Percentiles rank a stretch among this genome's conserved stretches.
These are phyloP conservation scores for Coniferiporia weirii DNA, from an alignment of 1,284 basidiomycete species.

Conservation along the genomic window DNA sequence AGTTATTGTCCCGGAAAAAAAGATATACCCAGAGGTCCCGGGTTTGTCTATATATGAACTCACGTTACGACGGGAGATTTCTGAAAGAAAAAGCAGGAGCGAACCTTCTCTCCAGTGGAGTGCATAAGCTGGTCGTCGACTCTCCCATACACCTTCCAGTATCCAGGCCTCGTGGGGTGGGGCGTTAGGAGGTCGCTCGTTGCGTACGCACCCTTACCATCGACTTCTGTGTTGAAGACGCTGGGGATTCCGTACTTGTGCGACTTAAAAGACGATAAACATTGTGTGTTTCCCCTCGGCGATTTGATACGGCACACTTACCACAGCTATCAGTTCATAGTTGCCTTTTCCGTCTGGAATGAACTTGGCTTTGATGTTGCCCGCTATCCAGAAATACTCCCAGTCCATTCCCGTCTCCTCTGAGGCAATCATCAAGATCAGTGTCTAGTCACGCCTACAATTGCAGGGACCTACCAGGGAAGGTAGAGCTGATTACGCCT, in stretches of 20 bases:
- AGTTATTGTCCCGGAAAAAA: too few relatives aligned
- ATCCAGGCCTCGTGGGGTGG: slow-evolving; percentile 40
- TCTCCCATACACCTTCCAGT: slow-evolving; percentile 42
- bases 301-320: neutral
- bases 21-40: slow-evolving; percentile 33
- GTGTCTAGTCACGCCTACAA: too few relatives aligned
- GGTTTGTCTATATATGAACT: too few relatives aligned
- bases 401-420: slow-evolving; percentile 22
- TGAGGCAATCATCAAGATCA: neutral
- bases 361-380: slow-evolving; percentile 5
- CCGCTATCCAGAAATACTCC: slow-evolving; percentile 24
- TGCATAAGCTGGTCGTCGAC: slow-evolving; percentile 50
- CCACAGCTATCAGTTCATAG: slow-evolving; percentile 20
- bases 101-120: slow-evolving; percentile 46
- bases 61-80: too few relatives aligned
- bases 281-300: slow-evolving; percentile 5
- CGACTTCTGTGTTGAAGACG: slow-evolving; percentile 19
- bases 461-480: slow-evolving; percentile 20
- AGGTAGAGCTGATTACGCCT: slow-evolving; percentile 18
- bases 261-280: slow-evolving; percentile 16
- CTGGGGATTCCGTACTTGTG: slow-evolving; percentile 3
- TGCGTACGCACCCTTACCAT: slow-evolving; percentile 29
- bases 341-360: too few relatives aligned
- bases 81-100: too few relatives aligned
- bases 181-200: slow-evolving; percentile 39